Percentiles rank a stretch among this genome's conserved stretches.
These are phyloP conservation scores for Pyrenophora teres DNA, from an alignment of 2,329 filamentous ascomycete species.

Conservation along the genomic window DNA sequence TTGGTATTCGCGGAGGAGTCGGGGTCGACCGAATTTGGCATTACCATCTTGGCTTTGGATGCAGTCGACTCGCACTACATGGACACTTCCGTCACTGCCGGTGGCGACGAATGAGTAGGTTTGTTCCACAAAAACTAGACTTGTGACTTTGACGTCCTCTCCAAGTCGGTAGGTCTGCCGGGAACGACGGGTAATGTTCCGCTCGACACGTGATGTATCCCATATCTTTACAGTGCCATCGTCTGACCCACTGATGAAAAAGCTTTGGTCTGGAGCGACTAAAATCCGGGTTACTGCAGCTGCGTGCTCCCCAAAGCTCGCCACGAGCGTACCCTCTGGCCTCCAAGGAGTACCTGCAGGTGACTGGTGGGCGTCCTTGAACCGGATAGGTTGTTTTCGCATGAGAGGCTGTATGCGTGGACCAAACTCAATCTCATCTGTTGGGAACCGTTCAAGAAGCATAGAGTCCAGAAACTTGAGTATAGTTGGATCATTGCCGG, in stretches of 20 bases:
- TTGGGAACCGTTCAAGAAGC: constrained; percentile 69
- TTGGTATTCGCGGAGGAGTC: constrained; percentile 73
- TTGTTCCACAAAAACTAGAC: constrained; percentile 88
- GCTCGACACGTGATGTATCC: constrained; percentile 88
- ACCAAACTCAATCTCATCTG: constrained; percentile 70
- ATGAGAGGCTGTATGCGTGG: constrained; percentile 75
- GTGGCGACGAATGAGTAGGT: constrained; percentile 93
- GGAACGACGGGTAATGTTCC: constrained; percentile 86
- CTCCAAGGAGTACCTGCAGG: constrained; percentile 70
- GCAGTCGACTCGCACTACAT: constrained; percentile 79
- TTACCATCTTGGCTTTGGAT: constrained; percentile 59
- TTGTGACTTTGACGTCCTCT: constrained; percentile 72
- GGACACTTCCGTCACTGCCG: constrained; percentile 83
- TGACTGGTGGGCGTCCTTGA: constrained; percentile 57
- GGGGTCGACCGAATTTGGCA: constrained; percentile 76
- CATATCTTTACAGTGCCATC: constrained; percentile 91
- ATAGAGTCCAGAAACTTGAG: constrained; percentile 77
- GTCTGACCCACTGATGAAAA: constrained; percentile 92
- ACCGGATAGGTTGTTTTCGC: constrained; percentile 57
- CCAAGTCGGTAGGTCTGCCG: constrained; percentile 82
- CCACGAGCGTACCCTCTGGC: constrained; percentile 81
- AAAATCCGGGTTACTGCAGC: constrained; percentile 80
- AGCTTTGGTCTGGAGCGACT: constrained; percentile 85
- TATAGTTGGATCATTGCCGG: constrained; percentile 71
- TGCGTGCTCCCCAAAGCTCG: constrained; percentile 85